Evolutionary conservation across 2,329 filamentous ascomycete species (phyloP).

Genomic region (Botrytis elliptica): DNA sequence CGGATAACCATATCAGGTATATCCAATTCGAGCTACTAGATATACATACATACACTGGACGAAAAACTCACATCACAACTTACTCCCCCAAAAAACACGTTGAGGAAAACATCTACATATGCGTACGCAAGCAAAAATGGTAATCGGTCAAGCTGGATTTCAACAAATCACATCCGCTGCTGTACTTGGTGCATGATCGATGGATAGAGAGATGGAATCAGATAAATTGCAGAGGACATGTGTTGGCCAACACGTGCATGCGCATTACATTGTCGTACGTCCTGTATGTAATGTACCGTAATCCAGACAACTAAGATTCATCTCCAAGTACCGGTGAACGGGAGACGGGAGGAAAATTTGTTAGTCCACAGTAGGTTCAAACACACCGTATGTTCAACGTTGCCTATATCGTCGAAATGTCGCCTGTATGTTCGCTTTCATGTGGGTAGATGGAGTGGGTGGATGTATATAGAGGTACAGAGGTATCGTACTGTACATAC

Average conservation of each 20-base stretch:
- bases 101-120: neutral
- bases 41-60: neutral
- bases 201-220: neutral
- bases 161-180: neutral
- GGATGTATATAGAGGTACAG: neutral
- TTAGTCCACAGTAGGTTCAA: slow-evolving; percentile 8
- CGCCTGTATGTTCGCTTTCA: neutral
- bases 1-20: neutral
- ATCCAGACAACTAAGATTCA: neutral
- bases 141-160: neutral
- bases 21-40: neutral
- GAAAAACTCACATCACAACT: neutral
- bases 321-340: slow-evolving; percentile 2
- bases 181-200: neutral
- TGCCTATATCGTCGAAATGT: neutral
- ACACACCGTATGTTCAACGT: slow-evolving; percentile 7
- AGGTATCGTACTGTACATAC: too few relatives aligned
- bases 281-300: neutral
- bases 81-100: neutral
- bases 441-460: neutral
- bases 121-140: neutral
- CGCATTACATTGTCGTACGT: neutral
- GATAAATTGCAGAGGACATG: neutral
- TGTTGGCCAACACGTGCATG: slow-evolving; percentile 3
- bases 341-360: neutral